phyloP scores from a whole-genome alignment of 2,329 filamentous ascomycete genomes.

The Fusarium drepaniforme region DNA sequence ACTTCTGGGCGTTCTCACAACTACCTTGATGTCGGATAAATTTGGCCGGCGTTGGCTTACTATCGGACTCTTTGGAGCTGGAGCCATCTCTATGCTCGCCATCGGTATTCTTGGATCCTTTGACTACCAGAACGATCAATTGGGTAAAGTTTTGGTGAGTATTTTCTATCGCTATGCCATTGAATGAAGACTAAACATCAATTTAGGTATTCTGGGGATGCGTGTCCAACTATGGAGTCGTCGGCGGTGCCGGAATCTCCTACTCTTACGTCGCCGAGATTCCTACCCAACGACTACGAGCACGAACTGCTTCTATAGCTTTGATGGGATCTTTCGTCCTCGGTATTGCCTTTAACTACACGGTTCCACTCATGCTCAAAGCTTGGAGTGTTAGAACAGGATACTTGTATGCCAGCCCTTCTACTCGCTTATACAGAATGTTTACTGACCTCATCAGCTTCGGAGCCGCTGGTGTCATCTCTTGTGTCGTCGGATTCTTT shows the following conservation, averaged over 20 bases:
- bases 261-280: slow-evolving; percentile 1
- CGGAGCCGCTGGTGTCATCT: slow-evolving; percentile 72
- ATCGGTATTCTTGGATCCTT: slow-evolving; percentile 4
- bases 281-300: neutral
- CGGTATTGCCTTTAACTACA: slow-evolving; percentile 3
- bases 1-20: neutral
- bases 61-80: neutral
- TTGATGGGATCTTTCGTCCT: slow-evolving; percentile 2
- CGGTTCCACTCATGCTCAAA: slow-evolving; percentile 7
- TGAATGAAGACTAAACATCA: neutral
- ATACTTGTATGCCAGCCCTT: slow-evolving; percentile 61
- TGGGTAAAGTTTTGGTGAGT: neutral
- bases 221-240: neutral
- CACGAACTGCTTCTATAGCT: slow-evolving; percentile 1
- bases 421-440: slow-evolving; percentile 15
- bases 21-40: neutral
- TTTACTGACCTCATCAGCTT: slow-evolving; percentile 45
- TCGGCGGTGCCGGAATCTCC: neutral
- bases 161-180: too few relatives aligned
- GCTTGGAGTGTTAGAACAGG: slow-evolving; percentile 52
- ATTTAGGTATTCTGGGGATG: neutral
- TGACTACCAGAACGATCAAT: neutral
- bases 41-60: neutral
- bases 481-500: slow-evolving; percentile 92
- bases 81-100: neutral